Percentiles rank a stretch among this genome's conserved stretches.
Evolutionary conservation across 495 filamentous ascomycete genomes (phyloP).

Genomic region (Aspergillus indologenus): DNA sequence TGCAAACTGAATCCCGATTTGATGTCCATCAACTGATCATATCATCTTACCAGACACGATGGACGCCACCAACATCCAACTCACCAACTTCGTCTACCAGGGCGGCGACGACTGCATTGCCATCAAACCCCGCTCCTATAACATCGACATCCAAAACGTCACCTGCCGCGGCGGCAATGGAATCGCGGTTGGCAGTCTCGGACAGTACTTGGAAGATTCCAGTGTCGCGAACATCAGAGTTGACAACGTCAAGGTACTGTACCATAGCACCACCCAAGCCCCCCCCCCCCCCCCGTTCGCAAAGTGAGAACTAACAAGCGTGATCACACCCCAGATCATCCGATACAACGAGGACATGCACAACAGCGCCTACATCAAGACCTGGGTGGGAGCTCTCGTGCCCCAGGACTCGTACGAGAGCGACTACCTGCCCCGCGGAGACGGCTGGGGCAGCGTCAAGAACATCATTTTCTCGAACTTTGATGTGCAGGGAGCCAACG

Average conservation of each 20-base stretch:
- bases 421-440: slow-evolving; percentile 45
- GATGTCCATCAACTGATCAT: background rate
- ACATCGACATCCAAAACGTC: slow-evolving; percentile 49
- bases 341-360: slow-evolving; percentile 48
- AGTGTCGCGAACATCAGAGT: slow-evolving; percentile 46
- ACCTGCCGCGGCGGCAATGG: slow-evolving; percentile 56
- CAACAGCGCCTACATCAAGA: slow-evolving; percentile 56
- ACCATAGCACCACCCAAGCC: no score
- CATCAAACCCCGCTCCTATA: slow-evolving; percentile 55
- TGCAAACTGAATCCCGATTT: no score
- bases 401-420: slow-evolving; percentile 47
- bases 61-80: slow-evolving; percentile 48
- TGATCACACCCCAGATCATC: slow-evolving; percentile 26
- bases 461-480: slow-evolving; percentile 57
- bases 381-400: slow-evolving; percentile 51
- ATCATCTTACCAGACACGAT: slow-evolving; percentile 43
- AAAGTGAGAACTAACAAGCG: background rate
- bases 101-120: slow-evolving; percentile 59
- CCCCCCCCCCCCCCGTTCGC: background rate
- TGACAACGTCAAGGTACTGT: slow-evolving; percentile 39
- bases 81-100: slow-evolving; percentile 57
- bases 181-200: slow-evolving; percentile 54
- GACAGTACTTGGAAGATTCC: slow-evolving; percentile 56
- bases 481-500: slow-evolving; percentile 40
- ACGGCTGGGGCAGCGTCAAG: slow-evolving; percentile 50